These are phyloP conservation scores for Fusarium brevicatenulatum DNA, from an alignment of 2,329 filamentous ascomycete genomes.

Conservation along the genomic window DNA sequence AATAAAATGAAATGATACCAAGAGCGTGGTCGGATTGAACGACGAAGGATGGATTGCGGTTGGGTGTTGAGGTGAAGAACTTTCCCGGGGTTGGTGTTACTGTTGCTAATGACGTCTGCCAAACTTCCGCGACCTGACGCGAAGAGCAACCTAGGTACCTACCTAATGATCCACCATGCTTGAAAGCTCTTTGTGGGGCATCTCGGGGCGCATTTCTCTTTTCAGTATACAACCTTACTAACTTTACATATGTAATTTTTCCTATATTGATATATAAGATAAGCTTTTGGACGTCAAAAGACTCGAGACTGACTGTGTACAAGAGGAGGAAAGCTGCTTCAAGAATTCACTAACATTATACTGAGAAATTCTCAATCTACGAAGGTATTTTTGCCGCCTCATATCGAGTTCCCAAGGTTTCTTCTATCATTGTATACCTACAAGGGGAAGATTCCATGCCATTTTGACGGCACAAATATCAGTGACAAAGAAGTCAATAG, in stretches of 20 bases:
- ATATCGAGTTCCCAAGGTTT: not conserved
- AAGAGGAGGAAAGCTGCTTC: not conserved
- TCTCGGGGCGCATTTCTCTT: not conserved
- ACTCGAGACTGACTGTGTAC: not conserved
- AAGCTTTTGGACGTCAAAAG: not conserved
- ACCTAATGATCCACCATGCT: not conserved
- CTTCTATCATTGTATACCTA: not conserved
- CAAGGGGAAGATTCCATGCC: not conserved
- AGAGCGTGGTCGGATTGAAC: not conserved
- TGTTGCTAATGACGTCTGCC: constrained; percentile 39
- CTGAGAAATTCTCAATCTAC: not conserved
- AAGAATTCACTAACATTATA: not conserved
- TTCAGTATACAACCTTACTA: not conserved
- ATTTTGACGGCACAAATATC: not conserved
- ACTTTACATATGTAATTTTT: not conserved
- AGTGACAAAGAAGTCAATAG: not conserved
- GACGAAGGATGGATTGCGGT: constrained; percentile 22
- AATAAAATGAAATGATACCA: not conserved
- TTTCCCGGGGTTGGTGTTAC: constrained; percentile 23
- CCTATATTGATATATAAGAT: not conserved
- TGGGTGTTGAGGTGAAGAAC: constrained; percentile 34
- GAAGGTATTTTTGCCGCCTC: not conserved
- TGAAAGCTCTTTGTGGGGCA: constrained; percentile 6
- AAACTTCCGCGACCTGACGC: constrained; percentile 29
- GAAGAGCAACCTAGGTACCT: not conserved